These are phyloP conservation scores for Saposhnikovia divaricata DNA, from an alignment of 129 eudicot species.

Conservation along the genomic window DNA sequence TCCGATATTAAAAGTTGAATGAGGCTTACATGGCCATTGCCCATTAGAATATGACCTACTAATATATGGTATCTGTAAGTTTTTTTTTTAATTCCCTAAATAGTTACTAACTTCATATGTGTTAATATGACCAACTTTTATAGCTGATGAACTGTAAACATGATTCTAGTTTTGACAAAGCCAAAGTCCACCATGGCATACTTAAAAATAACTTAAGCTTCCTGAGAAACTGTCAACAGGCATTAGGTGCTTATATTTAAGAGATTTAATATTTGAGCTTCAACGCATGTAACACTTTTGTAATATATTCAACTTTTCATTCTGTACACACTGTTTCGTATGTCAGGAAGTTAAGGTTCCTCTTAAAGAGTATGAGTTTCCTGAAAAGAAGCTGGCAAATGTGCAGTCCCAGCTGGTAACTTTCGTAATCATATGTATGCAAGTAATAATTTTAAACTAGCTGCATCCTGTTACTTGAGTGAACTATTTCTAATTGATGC, in stretches of 20 bases:
- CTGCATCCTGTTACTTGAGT: background rate
- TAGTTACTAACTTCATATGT: background rate
- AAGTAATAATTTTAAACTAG: background rate
- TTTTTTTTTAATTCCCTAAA: background rate
- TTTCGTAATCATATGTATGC: background rate
- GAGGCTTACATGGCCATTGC: background rate
- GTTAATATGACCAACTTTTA: background rate
- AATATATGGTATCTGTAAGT: background rate
- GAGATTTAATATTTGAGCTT: background rate
- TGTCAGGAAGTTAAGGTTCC: slow-evolving; percentile 81
- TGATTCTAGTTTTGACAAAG: background rate
- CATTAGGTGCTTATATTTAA: background rate
- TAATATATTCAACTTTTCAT: background rate
- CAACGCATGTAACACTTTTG: background rate
- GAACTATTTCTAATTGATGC: slow-evolving; percentile 18
- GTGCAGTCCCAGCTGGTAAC: slow-evolving; percentile 81
- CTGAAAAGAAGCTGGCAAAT: slow-evolving; percentile 57
- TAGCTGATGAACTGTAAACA: background rate
- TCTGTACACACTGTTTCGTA: background rate
- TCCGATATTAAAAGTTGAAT: background rate
- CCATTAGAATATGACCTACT: background rate
- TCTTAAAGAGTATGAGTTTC: slow-evolving; percentile 76
- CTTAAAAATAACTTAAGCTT: background rate
- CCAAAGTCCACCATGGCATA: background rate
- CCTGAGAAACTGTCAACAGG: background rate